Evolutionary conservation across 2,329 filamentous ascomycete species (phyloP).

Genomic region (Diaporthe caulivora): DNA sequence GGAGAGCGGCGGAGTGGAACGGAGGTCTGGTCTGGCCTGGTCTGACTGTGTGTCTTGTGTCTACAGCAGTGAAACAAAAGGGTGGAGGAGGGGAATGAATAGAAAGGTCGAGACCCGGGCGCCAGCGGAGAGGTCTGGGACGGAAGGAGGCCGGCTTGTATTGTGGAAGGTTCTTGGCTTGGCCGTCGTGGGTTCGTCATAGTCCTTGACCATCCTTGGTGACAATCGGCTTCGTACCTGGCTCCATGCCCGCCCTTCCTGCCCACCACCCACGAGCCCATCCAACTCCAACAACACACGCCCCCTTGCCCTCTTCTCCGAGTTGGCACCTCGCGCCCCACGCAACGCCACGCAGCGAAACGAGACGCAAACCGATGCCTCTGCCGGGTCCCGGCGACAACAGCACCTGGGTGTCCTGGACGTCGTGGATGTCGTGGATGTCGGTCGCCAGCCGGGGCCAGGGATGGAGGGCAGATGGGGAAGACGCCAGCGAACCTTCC

Average conservation of each 20-base stretch:
- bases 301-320: not conserved
- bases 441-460: slow-evolving; percentile 7
- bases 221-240: not conserved
- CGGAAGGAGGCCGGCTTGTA: not conserved
- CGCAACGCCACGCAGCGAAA: slow-evolving; percentile 10
- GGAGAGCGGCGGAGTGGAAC: slow-evolving; percentile 29
- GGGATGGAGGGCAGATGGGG: not conserved
- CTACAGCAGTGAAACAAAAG: not conserved
- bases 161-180: slow-evolving; percentile 15
- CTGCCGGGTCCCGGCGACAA: slow-evolving; percentile 4
- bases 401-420: not conserved
- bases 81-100: slow-evolving; percentile 6
- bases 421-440: not conserved
- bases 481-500: not conserved
- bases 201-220: not conserved
- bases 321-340: slow-evolving; percentile 18
- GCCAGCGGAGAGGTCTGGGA: not conserved
- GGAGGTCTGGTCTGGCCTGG: not conserved
- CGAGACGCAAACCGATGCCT: not conserved
- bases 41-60: not conserved
- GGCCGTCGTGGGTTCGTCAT: slow-evolving; percentile 23
- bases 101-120: slow-evolving; percentile 10
- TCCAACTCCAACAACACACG: slow-evolving; percentile 1
- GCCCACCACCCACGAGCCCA: not conserved
- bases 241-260: not conserved